A percentile compares a stretch with the other conserved stretches of the same genome.
Evolutionary conservation across 2,329 filamentous ascomycete species (phyloP).

Genomic region (Ceratocystis variospora): DNA sequence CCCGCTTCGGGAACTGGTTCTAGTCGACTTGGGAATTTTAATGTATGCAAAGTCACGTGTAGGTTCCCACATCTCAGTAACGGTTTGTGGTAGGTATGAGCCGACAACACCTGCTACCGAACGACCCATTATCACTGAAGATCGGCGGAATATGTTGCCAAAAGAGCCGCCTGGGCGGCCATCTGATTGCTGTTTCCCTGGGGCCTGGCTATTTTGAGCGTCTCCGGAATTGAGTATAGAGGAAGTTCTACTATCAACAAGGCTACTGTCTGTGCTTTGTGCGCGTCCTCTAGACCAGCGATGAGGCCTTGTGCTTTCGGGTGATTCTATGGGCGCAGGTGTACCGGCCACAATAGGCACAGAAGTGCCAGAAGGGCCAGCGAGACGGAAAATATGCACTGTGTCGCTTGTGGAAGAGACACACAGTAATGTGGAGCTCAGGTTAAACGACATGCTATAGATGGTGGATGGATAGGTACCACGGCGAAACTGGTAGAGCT

Average conservation of each 20-base stretch:
- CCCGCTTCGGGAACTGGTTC: constrained; percentile 23
- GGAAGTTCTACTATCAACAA: neutral
- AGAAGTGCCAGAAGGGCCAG: constrained; percentile 31
- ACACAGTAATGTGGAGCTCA: constrained; percentile 80
- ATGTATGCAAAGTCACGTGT: constrained; percentile 91
- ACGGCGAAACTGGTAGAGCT: constrained; percentile 88
- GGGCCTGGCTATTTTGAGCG: neutral
- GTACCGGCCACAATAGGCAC: constrained; percentile 25
- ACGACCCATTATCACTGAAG: constrained; percentile 84
- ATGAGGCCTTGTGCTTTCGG: constrained; percentile 33
- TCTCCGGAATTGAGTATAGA: neutral
- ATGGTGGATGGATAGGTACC: constrained; percentile 93
- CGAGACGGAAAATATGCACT: constrained; percentile 85
- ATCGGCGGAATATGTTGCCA: constrained; percentile 81
- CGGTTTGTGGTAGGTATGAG: constrained; percentile 80
- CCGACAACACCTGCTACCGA: constrained; percentile 80
- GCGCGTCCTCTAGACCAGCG: constrained; percentile 36
- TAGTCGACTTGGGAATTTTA: constrained; percentile 57
- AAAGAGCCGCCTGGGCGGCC: constrained; percentile 46
- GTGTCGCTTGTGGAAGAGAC: constrained; percentile 95
- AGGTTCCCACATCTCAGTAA: constrained; percentile 97
- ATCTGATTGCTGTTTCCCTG: neutral
- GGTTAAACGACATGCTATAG: constrained; percentile 98
- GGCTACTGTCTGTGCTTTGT: constrained; percentile 39
- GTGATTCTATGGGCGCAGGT: constrained; percentile 27